These are phyloP conservation scores for Mikania micrantha DNA, from an alignment of 129 eudicot species.

Conservation along the genomic window DNA sequence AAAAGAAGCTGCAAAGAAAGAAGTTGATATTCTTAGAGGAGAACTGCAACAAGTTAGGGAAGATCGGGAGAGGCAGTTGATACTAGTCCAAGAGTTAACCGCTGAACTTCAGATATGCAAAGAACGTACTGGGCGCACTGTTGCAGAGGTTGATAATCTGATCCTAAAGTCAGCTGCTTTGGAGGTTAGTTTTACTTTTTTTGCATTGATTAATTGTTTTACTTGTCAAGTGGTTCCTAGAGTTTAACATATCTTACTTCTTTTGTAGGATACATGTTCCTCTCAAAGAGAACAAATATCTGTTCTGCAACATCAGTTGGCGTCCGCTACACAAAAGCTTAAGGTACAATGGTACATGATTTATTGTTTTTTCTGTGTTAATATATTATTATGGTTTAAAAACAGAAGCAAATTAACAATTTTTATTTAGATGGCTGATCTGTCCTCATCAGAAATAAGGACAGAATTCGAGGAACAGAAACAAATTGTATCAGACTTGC, in stretches of 20 bases:
- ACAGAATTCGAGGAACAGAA: slow-evolving; percentile 40
- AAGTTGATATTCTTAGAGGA: slow-evolving; percentile 37
- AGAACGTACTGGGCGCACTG: slow-evolving; percentile 42
- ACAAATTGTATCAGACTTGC: slow-evolving; percentile 24
- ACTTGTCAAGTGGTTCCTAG: neutral
- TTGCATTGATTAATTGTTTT: neutral
- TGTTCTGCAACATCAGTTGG: slow-evolving; percentile 30
- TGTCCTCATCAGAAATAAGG: slow-evolving; percentile 38
- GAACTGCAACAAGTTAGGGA: slow-evolving; percentile 58
- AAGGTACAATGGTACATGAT: slow-evolving; percentile 22
- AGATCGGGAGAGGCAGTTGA: slow-evolving; percentile 42
- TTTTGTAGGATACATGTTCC: slow-evolving; percentile 37
- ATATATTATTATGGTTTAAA: neutral
- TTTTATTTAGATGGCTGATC: slow-evolving; percentile 41
- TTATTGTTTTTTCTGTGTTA: neutral
- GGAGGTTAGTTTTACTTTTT: slow-evolving; percentile 37
- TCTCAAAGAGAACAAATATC: slow-evolving; percentile 38
- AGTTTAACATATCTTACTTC: neutral
- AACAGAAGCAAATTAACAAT: neutral
- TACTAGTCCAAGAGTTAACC: slow-evolving; percentile 38
- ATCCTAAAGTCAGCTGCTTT: slow-evolving; percentile 30
- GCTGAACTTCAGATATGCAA: slow-evolving; percentile 24
- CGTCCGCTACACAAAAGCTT: slow-evolving; percentile 37
- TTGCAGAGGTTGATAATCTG: slow-evolving; percentile 22
- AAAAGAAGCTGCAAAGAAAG: slow-evolving; percentile 41